Base-by-base conservation (phyloP, 345 rosid species). In the Pistacia vera region DNA sequence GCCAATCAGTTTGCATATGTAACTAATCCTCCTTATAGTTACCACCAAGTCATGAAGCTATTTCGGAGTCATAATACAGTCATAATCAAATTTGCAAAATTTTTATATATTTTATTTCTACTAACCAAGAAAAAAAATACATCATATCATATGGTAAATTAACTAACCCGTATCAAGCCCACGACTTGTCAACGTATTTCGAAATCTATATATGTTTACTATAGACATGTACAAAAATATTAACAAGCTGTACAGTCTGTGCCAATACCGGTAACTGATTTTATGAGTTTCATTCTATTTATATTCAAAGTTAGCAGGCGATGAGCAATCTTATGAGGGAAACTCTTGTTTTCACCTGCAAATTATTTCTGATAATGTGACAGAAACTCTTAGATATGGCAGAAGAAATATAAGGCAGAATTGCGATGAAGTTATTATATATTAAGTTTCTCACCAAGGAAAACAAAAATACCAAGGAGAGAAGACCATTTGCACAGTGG, bases 231-330 rank as follows among this genome's bases (percentile, higher is more conserved):
- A 74, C 22, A 74, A 64, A 25, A 63, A 30, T 6, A 5, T 18
- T 8, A 73, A 51, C 33, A 73, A 7, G 28, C 70, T 63, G 63
- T 52, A 74, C 63, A 74, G 51, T 64, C 3, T n/a, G 18, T 11
- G 11, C 49, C 30, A 12, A 25, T 13, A 11, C 30, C 18, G 48
- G 73, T 20, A 4, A 70, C 61, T 36, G 18, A 55, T 54, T 18
- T 8, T 35, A 33, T 2, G 11, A 35, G 2, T 59, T 33, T 28
- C 59, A 28, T n/a, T 41, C 38, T 38, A 55, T 18, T 55, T 33
- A 5, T 9, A 11, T 35, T 35, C 20, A 6, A 44, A 8, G 8
- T 7, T 41, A 6, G 46, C 46, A 41, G 46, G 69, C 3, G 13
- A 41, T n/a, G 68, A 41, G 8, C 51, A 9, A 25, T 67, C 71